Percentiles rank a stretch among this genome's conserved stretches.
Evolutionary conservation across 176 grass and related monocot genomes (phyloP).

Genomic region (Leersia perrieri): DNA sequence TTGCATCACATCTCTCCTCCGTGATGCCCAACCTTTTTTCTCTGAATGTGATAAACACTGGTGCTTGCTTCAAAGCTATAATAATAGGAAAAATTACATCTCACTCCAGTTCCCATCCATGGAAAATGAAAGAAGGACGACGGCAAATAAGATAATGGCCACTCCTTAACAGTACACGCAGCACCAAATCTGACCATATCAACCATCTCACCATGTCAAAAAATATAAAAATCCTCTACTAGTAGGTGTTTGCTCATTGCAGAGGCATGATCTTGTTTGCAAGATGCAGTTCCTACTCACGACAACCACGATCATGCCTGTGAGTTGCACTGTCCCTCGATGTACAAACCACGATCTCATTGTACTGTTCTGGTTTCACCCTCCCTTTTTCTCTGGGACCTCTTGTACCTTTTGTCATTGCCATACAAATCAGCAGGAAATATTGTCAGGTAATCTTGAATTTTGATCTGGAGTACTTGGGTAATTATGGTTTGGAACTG

Average conservation of each 20-base stretch:
- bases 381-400: neutral
- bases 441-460: neutral
- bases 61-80: constrained; percentile 12
- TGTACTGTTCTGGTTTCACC: neutral
- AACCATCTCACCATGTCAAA: neutral
- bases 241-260: neutral
- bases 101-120: neutral
- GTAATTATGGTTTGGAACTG: neutral
- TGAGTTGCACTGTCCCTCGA: neutral
- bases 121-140: neutral
- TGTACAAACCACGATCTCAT: constrained; percentile 20
- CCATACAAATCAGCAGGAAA: neutral
- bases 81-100: constrained; percentile 10
- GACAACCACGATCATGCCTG: constrained; percentile 11
- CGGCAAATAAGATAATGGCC: constrained; percentile 2
- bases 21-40: constrained; percentile 12
- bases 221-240: neutral
- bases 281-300: neutral
- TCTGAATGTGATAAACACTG: neutral
- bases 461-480: neutral
- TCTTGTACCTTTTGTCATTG: neutral
- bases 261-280: constrained; percentile 12
- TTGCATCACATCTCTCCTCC: neutral
- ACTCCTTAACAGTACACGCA: constrained; percentile 8
- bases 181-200: constrained; percentile 8